Base-by-base conservation (phyloP, 1,139 yeast species). In the Candida freyschussii region DNA sequence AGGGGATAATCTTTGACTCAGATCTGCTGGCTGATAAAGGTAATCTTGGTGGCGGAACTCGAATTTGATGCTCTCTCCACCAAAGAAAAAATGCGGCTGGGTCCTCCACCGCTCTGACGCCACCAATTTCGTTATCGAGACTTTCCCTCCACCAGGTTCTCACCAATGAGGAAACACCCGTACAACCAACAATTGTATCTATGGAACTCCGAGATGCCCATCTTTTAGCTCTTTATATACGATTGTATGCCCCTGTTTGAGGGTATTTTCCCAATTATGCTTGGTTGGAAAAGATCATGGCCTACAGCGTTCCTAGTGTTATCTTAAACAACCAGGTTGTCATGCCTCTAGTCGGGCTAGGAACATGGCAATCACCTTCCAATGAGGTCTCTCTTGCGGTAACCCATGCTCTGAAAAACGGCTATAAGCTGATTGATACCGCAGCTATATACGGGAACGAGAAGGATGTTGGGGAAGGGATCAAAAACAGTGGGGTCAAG, bases 391-490 rank as follows among this genome's bases (percentile, higher is more conserved):
- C 72, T 62, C 67, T 70, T 26, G 83, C 83, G 41, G 74, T 76
- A 45, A 10, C 26, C 6, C 41, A 40, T 25, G 46, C 44, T 8
- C 22, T 43, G 14, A 73, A 75, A 53, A 61, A 60, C 13, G 91
- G 91, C 4, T 81, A 80, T 65, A 68, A 85, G 56, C 62, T 76
- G 41, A 75, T 79, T 44, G 87, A 79, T 50, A 81, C 83, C 46
- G 91, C 89, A 30, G 67, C 71, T 56, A 86, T 78, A 52, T 81
- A 81, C 55, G 87, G 81, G 38, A 81, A 80, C 55, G 86, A 80
- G 56, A 64, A 65, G 50, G 82, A 78, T 52, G 77, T 79, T 30
- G 91, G 91, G 21, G 59, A 72, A 38, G 89, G 86, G 34, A 63
- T 80, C 42, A 66, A 63, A 24, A 84, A 78, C 25, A 81, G 83